Evolutionary conservation across 805 yeast species (phyloP), one percentile per base, ranked within the genome.

Genomic region (Nakazawaea peltata): DNA sequence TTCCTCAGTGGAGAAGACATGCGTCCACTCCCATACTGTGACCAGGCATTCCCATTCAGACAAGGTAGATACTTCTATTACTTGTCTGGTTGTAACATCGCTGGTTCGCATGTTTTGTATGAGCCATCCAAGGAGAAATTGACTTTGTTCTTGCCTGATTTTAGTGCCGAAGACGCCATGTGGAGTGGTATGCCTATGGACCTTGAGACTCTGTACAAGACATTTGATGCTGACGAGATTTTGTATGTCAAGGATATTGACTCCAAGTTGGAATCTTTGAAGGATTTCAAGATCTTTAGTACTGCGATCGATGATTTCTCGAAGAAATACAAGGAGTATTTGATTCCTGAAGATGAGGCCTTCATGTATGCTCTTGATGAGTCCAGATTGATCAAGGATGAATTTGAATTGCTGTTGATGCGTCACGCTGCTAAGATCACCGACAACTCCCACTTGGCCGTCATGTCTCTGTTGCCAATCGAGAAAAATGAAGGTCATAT

Each of bases 1-100:
- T 77, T 77, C 44, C 56, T 81, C 30, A 74, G 77, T 30, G 88
- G 87, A 11, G 78, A 74, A 43, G 57, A 62, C 41, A 51, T 68
- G 19, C 77, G 72, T 47, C 59, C 69, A 30, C 74, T 77, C 50
- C 79, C 82, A 27, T 83, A 85, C 57, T 74, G 86, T 50, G 98
- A 90, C 57, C 86, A 78, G 46, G 64, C 75, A 2, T 75, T 74
- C 40, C 81, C 82, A 5, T 69, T 88, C 45, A 76, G 95, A 61
- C 98, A 92, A 57, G 82, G 85, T 57, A 69, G 97, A 37, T 88
- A 90, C 60, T 92, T 92, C 57, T 86, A 69, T 56, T 92, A 90
- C 51, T 60, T 92, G 26, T 63, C 86, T 4, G 98, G 98, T 13
- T 79, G 81, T 36, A 77, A 82, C 43, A 67, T 85, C 32, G 86